These are phyloP conservation scores for Vaccinium darrowii DNA, from an alignment of 148 eudicot species.

Conservation along the genomic window DNA sequence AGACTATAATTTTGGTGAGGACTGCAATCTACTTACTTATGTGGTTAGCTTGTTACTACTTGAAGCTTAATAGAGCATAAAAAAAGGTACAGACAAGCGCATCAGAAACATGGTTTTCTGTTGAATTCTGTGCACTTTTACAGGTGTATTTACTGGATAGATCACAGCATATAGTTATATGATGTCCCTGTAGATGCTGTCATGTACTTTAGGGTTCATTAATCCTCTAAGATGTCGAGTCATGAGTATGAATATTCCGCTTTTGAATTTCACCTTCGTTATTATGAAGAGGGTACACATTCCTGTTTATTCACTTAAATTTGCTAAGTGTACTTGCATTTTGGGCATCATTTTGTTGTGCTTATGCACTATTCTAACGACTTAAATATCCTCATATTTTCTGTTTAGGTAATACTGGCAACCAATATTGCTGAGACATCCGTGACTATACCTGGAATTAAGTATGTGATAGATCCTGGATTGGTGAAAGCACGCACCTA, in stretches of 20 bases:
- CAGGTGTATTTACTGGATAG: neutral
- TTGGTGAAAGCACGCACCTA: constrained; percentile 85
- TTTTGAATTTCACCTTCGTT: too few species aligned
- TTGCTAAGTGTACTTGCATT: neutral
- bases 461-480: constrained; percentile 96
- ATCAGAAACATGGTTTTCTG: neutral
- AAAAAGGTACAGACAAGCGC: neutral
- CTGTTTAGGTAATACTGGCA: constrained; percentile 77
- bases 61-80: neutral
- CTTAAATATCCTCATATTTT: constrained; percentile 13
- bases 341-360: neutral
- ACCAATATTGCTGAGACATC: constrained; percentile 99
- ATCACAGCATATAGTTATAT: neutral
- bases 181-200: neutral
- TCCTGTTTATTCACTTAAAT: neutral
- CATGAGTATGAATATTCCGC: neutral
- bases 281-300: neutral
- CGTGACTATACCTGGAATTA: constrained; percentile 96
- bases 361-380: neutral
- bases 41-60: neutral
- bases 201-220: neutral
- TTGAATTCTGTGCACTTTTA: neutral
- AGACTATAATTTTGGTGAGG: neutral
- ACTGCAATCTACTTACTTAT: neutral
- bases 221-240: neutral